Base-by-base conservation (phyloP, 257 asterid genomes). In the Penstemon newberryi region DNA sequence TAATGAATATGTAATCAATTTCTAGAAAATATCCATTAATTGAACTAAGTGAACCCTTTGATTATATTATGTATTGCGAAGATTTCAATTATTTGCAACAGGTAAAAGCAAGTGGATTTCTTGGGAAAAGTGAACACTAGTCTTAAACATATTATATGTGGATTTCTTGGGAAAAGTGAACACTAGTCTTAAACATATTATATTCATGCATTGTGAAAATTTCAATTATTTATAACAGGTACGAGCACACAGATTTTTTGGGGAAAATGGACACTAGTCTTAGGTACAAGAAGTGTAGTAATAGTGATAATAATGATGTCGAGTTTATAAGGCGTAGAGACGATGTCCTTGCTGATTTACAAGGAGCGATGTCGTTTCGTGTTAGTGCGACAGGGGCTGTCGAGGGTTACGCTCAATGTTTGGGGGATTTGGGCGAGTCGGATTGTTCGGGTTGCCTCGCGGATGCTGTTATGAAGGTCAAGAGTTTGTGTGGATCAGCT, bases 301-400 rank as follows among this genome's bases (percentile, higher is more conserved):
- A 49, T 25, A 75, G 77, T 13, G 67, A 25, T 3, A 61, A 83
- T 2, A 74, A 54, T 8, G 96, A 80, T 33, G 78, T 4, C 0
- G 98, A 89, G 66, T 79, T 89, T 19, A 41, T 78, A 66, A 70
- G 78, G 72, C 81, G 82, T 56, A 86, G 96, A 41, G 96, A 89
- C 33, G 77, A 61, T 2, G 88, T 92, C 60, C 82, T 91, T 2
- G 80, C 69, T 0, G 80, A 81, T 4, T 39, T 91, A 70, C 73
- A 36, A 10, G 83, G 70, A 15, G 84, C 84, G 13, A 60, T 13
- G 0, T 90, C 87, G 41, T 92, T 83, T 74, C 63, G 88, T 39
- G 88, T 87, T 5, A 77, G 82, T 54, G 71, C 75, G 19, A 49
- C 79, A 9, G 89, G 86, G 55, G 38, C 67, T 4, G 79, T 81